Percentiles rank a stretch among this genome's conserved stretches.
These are phyloP conservation scores for Chytriomyces sp. DNA, from an alignment of 192 early-diverging fungal genomes.

Conservation along the genomic window DNA sequence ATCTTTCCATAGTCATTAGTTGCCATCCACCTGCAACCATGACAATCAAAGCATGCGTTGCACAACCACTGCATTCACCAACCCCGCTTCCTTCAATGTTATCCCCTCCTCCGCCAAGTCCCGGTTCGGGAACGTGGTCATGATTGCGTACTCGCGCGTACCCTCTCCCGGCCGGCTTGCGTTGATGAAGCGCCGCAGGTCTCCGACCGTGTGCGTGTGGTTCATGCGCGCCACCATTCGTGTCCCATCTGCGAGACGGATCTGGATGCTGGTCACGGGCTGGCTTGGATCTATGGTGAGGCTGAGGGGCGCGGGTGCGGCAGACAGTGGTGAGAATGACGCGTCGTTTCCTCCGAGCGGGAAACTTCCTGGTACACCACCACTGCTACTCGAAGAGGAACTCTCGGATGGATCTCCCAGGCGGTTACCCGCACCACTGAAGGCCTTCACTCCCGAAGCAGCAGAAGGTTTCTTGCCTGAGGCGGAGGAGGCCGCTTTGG, in stretches of 20 bases:
- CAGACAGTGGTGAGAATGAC: not conserved
- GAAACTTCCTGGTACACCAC: constrained; percentile 39
- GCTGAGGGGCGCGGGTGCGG: constrained; percentile 31
- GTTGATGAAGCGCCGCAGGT: constrained; percentile 78
- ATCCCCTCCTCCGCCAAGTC: constrained; percentile 68
- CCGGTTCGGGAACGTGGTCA: constrained; percentile 85
- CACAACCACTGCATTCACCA: constrained; percentile 85
- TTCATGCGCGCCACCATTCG: constrained; percentile 87
- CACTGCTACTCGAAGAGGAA: constrained; percentile 16
- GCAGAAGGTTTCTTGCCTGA: constrained; percentile 18
- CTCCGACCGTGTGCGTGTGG: constrained; percentile 86
- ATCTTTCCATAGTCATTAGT: too few species aligned
- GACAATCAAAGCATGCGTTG: constrained; percentile 52
- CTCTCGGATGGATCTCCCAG: constrained; percentile 30
- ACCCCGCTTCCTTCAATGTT: constrained; percentile 79
- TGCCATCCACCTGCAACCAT: too few species aligned
- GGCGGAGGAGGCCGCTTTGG: constrained; percentile 55
- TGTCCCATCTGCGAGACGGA: constrained; percentile 88
- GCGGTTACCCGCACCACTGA: constrained; percentile 23
- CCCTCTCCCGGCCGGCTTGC: constrained; percentile 64
- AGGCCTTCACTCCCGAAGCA: not conserved
- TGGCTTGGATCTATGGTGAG: constrained; percentile 72
- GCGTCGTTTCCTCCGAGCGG: constrained; percentile 27
- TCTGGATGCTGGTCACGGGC: constrained; percentile 84
- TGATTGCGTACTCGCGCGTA: constrained; percentile 69